Base-by-base conservation (phyloP, 257 asterid genomes). In the Solanum rostratum region DNA sequence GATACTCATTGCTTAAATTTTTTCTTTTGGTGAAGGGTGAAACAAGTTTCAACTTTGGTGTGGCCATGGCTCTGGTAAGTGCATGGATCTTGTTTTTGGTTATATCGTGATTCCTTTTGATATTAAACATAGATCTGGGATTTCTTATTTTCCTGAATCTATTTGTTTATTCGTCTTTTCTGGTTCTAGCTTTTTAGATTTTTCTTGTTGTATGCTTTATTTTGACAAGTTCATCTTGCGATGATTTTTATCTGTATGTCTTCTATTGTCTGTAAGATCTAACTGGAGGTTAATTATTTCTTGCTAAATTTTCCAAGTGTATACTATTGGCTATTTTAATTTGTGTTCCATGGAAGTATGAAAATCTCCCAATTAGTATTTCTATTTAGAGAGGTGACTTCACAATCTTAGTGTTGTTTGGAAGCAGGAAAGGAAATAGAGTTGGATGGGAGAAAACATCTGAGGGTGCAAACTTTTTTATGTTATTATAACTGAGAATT, bases 41-140 rank as follows among this genome's bases (percentile, higher is more conserved):
- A n/a, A 62, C 53, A 27, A 63, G 43, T 85, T 89, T 84, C 88
- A 79, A 46, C 78, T 30, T 84, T 88, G 27, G 86, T 89, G 90
- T 81, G 87, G 90, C 88, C 91, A 95, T 95, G 97, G 92, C 93
- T 88, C 91, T 93, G 92, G 98, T 94, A 84, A 89, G 93, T 37
- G 19, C 49, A 43, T 68, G 8, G 57, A 10, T 63, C 76, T 59
- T 29, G 7, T 52, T n/a, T 76, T 4, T 37, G 39, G 39, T 33
- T 33, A 20, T 15, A 5, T 24, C 3, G 8, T 30, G 3, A 16
- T 66, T 30, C 45, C 41, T 27, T 24, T 24, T 62, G 3, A 24
- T 24, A 37, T 24, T 10, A 24, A 39, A 19, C 1, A 69, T 70
- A 70, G 79, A 70, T 70, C 79, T 20, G 79, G 5, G 30, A 41